Evolutionary conservation across 2,329 filamentous ascomycete genomes (phyloP), one percentile per base, ranked within the genome.

Genomic region (Xenoacremonium recifei): DNA sequence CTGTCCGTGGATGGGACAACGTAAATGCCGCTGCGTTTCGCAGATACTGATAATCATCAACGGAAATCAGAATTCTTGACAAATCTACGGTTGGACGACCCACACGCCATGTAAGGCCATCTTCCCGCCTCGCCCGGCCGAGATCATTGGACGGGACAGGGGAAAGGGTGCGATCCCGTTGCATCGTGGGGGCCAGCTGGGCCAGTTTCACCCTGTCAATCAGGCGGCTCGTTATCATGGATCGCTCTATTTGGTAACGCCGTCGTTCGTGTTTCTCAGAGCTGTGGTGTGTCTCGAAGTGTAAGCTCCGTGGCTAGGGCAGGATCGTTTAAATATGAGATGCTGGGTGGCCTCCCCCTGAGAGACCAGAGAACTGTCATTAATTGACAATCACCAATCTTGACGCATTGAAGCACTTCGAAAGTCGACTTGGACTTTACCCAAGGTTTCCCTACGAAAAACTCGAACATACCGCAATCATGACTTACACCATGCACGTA

Each of bases 191-290:
- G 54, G 53, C 42, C 42, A 52, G 38, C 20, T 39, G 50, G n/a
- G n/a, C n/a, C n/a, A n/a, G n/a, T n/a, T n/a, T n/a, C n/a, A 37
- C 51, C 54, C 54, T 57, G 52, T 57, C 54, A 50, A 57, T 57
- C 45, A 32, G 45, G 40, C 54, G 57, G 54, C 54, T 46, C 54
- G 50, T 46, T 47, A 55, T 55, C 50, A 49, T 55, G 50, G 51
- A 45, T 48, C 48, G 55, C 44, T 45, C 44, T 45, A 57, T 57
- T 57, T 52, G 54, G 51, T 46, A 48, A 50, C 11, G 20, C 19
- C 17, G 30, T 27, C 27, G 39, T 34, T 34, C 37, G 34, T n/a
- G n/a, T n/a, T n/a, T n/a, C n/a, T n/a, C n/a, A n/a, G n/a, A n/a
- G n/a, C n/a, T n/a, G n/a, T n/a, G n/a, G n/a, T n/a, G n/a, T n/a